Base-by-base conservation (phyloP, 2,329 filamentous ascomycete species). In the Fusarium vanettenii region DNA sequence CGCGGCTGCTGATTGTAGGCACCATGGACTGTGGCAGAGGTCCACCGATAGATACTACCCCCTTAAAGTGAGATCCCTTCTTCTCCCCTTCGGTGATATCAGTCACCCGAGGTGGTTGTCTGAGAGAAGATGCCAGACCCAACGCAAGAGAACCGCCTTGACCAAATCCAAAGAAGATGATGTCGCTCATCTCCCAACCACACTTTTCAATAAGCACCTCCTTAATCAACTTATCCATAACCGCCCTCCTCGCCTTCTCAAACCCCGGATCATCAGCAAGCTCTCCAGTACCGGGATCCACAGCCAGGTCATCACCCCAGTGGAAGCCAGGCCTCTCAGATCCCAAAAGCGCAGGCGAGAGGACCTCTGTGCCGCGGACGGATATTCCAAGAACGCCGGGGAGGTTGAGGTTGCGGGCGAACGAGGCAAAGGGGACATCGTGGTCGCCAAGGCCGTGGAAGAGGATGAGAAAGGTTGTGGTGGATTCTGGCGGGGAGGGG, bases 401-500 rank as follows among this genome's bases (percentile, higher is more conserved):
- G 4, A 97, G 89, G 70, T 89, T 87, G 70, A 97, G 84, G 75
- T 90, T 91, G 66, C 87, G 86, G 22, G 92, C 94, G 71, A 97
- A 93, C 52, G 85, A 84, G 69, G 90, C 88, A 81, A 97, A 97
- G 39, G 93, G 87, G 4, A 81, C 79, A 69, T 94, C 89, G 37
- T 89, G 91, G 84, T 97, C 95, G 72, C 95, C 95, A 14, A 97
- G 89, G 73, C 95, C 95, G 82, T 97, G 95, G 67, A 97, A 90
- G 61, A 97, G 89, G 79, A 97, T 85, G 71, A 97, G 90, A 76
- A 97, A 87, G 77, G 95, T 92, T 50, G 91, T 93, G 11, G 92
- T 90, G 14, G 89, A 89, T 70, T 93, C 90, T 41, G 89, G 84
- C 25, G 89, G 87, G 31, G 85, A 81, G 48, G 88, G 88, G 79